phyloP scores from a whole-genome alignment of 2,329 filamentous ascomycete genomes.

The Pyrenophora tritici-repentis region DNA sequence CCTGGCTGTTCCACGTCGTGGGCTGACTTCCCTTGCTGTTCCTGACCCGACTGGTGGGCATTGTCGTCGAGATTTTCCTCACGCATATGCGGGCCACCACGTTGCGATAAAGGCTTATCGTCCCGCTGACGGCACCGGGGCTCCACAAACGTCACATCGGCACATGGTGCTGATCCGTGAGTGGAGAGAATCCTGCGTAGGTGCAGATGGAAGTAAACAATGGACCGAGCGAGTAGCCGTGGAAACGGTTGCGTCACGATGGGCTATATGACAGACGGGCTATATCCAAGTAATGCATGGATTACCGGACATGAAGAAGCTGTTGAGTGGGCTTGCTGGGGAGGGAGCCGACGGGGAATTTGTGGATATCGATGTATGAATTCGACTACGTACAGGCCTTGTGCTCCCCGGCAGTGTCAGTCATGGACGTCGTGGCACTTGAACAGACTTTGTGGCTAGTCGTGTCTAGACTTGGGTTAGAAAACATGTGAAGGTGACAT shows the following conservation, averaged over 20 bases:
- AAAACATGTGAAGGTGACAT: constrained; percentile 14
- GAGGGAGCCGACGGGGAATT: background rate
- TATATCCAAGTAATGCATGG: background rate
- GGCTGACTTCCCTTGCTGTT: background rate
- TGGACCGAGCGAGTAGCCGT: constrained; percentile 9
- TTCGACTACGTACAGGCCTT: background rate
- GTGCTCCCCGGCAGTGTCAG: constrained; percentile 11
- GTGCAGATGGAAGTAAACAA: constrained; percentile 19
- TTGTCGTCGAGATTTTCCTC: constrained; percentile 21
- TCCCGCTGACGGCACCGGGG: constrained; percentile 23
- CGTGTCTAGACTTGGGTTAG: constrained; percentile 19
- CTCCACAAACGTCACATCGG: constrained; percentile 30
- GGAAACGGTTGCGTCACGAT: constrained; percentile 24
- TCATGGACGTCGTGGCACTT: constrained; percentile 3
- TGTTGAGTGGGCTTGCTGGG: background rate
- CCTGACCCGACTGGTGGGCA: constrained; percentile 19
- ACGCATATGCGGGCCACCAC: constrained; percentile 26
- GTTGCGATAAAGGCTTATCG: constrained; percentile 33
- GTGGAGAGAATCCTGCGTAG: constrained; percentile 25
- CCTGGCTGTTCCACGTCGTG: constrained; percentile 18
- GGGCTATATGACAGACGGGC: background rate
- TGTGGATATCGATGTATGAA: no score
- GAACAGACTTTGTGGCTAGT: constrained; percentile 1
- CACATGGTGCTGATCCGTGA: constrained; percentile 18
- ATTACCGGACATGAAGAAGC: background rate